A percentile compares a stretch with the other conserved stretches of the same genome.
These are phyloP conservation scores for Halophytophthora batemanensis DNA, from an alignment of 352 stramenopile species.

Conservation along the genomic window DNA sequence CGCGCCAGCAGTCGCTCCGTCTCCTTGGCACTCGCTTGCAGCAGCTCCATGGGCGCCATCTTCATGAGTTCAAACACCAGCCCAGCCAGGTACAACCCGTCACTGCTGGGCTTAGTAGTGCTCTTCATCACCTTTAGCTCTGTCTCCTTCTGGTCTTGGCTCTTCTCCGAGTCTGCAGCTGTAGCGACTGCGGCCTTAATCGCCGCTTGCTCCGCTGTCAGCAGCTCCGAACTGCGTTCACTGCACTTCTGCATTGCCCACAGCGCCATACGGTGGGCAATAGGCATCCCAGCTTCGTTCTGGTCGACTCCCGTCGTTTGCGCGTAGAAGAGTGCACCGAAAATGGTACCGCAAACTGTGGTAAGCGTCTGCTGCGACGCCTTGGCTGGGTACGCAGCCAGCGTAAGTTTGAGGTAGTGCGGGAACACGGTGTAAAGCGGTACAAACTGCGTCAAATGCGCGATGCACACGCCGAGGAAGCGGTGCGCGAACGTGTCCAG, in stretches of 20 bases:
- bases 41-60: constrained; percentile 46
- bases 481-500: constrained; percentile 45
- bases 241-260: constrained; percentile 53
- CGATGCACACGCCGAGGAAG: constrained; percentile 48
- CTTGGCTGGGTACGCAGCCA: constrained; percentile 36
- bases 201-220: constrained; percentile 17
- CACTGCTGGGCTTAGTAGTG: constrained; percentile 10
- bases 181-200: neutral
- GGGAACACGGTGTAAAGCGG: constrained; percentile 49
- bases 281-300: constrained; percentile 8
- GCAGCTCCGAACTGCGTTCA: constrained; percentile 28
- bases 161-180: neutral
- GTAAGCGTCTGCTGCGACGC: constrained; percentile 32
- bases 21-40: constrained; percentile 36
- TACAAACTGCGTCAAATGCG: constrained; percentile 41
- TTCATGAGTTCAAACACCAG: constrained; percentile 65
- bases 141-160: neutral
- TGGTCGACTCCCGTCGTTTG: constrained; percentile 7
- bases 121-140: constrained; percentile 1
- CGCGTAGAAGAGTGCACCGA: constrained; percentile 52
- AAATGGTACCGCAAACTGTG: constrained; percentile 42
- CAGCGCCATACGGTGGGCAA: constrained; percentile 33
- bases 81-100: constrained; percentile 46
- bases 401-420: constrained; percentile 51
- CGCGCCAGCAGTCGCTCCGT: constrained; percentile 32